Conservation (phyloP, 257 asterid species). For the Primulina huaijiensis region DNA sequence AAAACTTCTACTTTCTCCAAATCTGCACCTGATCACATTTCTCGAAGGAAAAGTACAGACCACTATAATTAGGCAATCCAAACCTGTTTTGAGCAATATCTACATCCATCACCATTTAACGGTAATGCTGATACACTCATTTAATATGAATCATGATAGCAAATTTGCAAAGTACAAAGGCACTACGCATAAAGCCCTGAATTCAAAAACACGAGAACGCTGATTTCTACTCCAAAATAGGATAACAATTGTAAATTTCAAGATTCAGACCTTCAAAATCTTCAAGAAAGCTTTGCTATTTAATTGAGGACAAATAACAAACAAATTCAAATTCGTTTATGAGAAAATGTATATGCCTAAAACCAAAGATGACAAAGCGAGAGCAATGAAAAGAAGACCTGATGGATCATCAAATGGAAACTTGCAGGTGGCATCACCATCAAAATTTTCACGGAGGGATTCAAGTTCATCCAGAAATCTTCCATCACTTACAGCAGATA, state of each 20-base stretch:
- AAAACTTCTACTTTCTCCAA: conserved; percentile 57
- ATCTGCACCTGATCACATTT: conserved; percentile 48
- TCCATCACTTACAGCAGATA: conserved; percentile 53
- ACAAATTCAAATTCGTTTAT: not conserved
- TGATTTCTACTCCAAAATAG: too few relatives aligned
- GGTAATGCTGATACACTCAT: not conserved
- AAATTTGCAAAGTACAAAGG: too few relatives aligned
- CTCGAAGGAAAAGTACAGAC: not conserved
- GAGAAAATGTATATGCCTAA: not conserved
- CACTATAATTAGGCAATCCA: not conserved
- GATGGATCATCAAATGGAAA: conserved; percentile 72
- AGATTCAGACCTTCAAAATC: not conserved
- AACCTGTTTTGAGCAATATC: not conserved
- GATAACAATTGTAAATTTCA: too few relatives aligned
- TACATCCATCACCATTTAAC: too few relatives aligned
- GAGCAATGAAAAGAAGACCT: conserved; percentile 38
- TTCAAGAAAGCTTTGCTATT: not conserved
- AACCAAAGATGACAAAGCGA: not conserved
- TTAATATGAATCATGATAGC: too few relatives aligned
- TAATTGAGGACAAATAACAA: not conserved
- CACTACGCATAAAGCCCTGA: not conserved
- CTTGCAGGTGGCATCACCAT: conserved; percentile 24
- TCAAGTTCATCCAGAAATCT: conserved; percentile 60
- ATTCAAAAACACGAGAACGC: not conserved
- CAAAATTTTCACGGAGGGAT: conserved; percentile 35